These are phyloP conservation scores for Ophiostoma angusticollis DNA, from an alignment of 2,329 filamentous ascomycete species.

Conservation along the genomic window DNA sequence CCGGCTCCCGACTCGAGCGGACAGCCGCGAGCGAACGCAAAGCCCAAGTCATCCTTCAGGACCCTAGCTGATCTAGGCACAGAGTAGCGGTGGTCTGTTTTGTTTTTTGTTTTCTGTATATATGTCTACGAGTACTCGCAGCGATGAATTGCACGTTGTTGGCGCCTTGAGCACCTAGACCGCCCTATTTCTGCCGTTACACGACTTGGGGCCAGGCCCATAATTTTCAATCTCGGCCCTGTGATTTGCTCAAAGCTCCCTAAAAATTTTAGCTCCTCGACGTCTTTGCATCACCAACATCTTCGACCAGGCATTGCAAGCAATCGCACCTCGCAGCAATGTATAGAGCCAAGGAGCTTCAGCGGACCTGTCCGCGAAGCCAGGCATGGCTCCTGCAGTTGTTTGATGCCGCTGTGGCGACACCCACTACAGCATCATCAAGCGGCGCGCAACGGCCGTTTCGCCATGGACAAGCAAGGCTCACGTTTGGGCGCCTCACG, in stretches of 20 bases:
- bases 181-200: too few relatives aligned
- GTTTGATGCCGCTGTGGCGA: conserved; percentile 8
- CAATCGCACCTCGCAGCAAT: too few relatives aligned
- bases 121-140: neutral
- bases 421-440: too few relatives aligned
- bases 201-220: too few relatives aligned
- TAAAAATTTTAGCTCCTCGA: neutral
- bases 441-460: too few relatives aligned
- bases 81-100: conserved; percentile 10
- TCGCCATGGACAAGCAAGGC: too few relatives aligned
- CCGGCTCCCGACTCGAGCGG: conserved; percentile 11
- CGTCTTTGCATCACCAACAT: neutral
- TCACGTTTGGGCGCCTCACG: too few relatives aligned
- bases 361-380: conserved; percentile 13
- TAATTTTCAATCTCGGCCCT: conserved; percentile 13
- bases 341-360: conserved; percentile 11
- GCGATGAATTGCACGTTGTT: too few relatives aligned
- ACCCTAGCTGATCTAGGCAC: conserved; percentile 40
- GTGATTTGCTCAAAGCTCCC: conserved; percentile 12
- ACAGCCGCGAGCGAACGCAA: conserved; percentile 15
- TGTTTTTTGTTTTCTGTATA: neutral
- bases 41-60: conserved; percentile 29
- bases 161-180: too few relatives aligned
- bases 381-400: conserved; percentile 14
- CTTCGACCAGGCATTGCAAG: neutral